Evolutionary conservation across 441 rosid genomes (phyloP), one percentile per base, ranked within the genome.

Genomic region (Populus hybrid): DNA sequence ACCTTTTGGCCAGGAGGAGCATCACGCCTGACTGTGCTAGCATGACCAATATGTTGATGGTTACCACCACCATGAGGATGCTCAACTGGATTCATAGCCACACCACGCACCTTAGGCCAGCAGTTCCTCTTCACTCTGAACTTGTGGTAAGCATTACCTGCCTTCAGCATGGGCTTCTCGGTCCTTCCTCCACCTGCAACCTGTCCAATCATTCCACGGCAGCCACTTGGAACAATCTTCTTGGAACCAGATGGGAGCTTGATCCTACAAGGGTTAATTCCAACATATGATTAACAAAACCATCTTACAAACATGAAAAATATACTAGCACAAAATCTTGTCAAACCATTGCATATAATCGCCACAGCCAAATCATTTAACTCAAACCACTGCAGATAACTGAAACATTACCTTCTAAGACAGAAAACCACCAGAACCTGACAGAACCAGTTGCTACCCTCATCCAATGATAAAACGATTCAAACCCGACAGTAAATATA

Each of bases 31-130:
- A 94, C 98, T 0, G 97, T 94, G 80, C 97, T 91, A 0, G 98
- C 97, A 74, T 94, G 98, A 46, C 98, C 98, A 84, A 94, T 94
- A 36, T 94, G 98, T 78, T 94, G 98, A 81, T 92, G 97, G 89
- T 94, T 94, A 88, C 98, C 98, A 79, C 98, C 98, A 80, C 98
- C 98, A 4, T 94, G 98, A 35, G 97, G 98, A 93, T 94, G 98
- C 94, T 94, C 98, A 1, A 94, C 98, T 12, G 98, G 98, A 59
- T 94, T 94, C 98, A 94, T 95, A 59, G 98, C 98, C 85, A 95
- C 97, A 90, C 98, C 97, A 84, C 98, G 94, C 4, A 95, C 98
- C 97, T 92, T 91, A 64, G 98, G 98, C 98, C 98, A 95, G 88
- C 94, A 88, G 89, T 95, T 95, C 83, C 98, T 91, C 94, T 94